phyloP scores from a whole-genome alignment of 495 filamentous ascomycete species.

The Neurospora sp. region DNA sequence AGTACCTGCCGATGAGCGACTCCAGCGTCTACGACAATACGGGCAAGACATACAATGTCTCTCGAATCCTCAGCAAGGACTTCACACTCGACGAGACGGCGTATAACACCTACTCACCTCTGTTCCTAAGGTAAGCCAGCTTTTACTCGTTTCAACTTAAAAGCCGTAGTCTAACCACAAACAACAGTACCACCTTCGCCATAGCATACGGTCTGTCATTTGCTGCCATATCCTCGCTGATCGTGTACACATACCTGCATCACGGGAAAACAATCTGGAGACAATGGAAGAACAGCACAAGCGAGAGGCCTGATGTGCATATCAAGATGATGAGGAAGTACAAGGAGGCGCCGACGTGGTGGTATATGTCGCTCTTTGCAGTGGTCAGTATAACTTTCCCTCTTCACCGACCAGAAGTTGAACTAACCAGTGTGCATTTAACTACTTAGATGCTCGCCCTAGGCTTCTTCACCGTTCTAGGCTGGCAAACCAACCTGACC shows the following conservation, averaged over 20 bases:
- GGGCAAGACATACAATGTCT: slow-evolving; percentile 44
- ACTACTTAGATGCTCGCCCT: slow-evolving; percentile 43
- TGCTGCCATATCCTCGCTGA: slow-evolving; percentile 55
- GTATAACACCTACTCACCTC: slow-evolving; percentile 52
- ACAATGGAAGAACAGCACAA: slow-evolving; percentile 49
- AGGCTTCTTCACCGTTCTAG: slow-evolving; percentile 53
- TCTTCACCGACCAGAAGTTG: background rate
- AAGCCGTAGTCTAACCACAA: background rate
- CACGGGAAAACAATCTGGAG: slow-evolving; percentile 54
- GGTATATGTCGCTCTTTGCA: slow-evolving; percentile 42
- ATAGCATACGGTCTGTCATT: slow-evolving; percentile 62
- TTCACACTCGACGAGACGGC: slow-evolving; percentile 42
- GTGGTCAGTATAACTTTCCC: slow-evolving; percentile 21
- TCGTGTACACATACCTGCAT: slow-evolving; percentile 56
- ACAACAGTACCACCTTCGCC: slow-evolving; percentile 45
- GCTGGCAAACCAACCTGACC: slow-evolving; percentile 54
- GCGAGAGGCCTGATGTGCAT: slow-evolving; percentile 47
- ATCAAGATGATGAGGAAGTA: slow-evolving; percentile 53
- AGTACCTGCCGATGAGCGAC: slow-evolving; percentile 50
- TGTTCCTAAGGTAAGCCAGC: slow-evolving; percentile 43
- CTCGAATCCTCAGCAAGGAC: slow-evolving; percentile 39
- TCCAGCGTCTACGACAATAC: slow-evolving; percentile 55
- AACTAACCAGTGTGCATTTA: slow-evolving; percentile 14
- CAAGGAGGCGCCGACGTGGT: slow-evolving; percentile 47
- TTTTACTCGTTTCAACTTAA: background rate